Conservation (phyloP, 2,329 filamentous ascomycete genomes). For the Alternaria dauci region DNA sequence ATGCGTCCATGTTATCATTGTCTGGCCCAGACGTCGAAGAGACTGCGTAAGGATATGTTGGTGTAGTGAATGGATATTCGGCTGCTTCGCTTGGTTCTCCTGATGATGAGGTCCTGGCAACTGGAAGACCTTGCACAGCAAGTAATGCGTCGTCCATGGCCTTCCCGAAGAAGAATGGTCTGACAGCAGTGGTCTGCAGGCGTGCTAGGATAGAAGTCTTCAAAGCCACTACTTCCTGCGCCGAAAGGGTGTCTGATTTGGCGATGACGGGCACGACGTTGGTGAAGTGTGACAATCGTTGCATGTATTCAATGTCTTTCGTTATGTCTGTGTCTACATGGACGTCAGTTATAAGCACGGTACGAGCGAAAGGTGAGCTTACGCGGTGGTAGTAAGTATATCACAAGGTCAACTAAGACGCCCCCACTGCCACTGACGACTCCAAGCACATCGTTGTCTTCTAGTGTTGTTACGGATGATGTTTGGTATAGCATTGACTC, state of each 20-base stretch:
- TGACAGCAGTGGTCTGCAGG: constrained; percentile 66
- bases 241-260: constrained; percentile 74
- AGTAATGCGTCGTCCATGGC: constrained; percentile 47
- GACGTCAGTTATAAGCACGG: constrained; percentile 29
- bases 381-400: constrained; percentile 83
- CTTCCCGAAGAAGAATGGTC: constrained; percentile 71
- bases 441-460: constrained; percentile 76
- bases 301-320: constrained; percentile 76
- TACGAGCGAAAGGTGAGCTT: constrained; percentile 39
- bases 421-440: constrained; percentile 84
- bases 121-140: constrained; percentile 42
- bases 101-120: constrained; percentile 14
- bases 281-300: constrained; percentile 73
- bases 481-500: constrained; percentile 73
- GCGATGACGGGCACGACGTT: constrained; percentile 87
- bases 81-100: constrained; percentile 21
- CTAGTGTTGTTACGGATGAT: constrained; percentile 67
- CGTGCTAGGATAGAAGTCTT: constrained; percentile 68
- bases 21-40: constrained; percentile 78
- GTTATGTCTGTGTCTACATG: constrained; percentile 44
- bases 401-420: constrained; percentile 80
- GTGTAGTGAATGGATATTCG: constrained; percentile 41
- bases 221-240: constrained; percentile 63
- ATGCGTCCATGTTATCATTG: constrained; percentile 87
- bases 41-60: constrained; percentile 71